Conservation (phyloP, 768 basidiomycete species). For the Amanita muscaria region DNA sequence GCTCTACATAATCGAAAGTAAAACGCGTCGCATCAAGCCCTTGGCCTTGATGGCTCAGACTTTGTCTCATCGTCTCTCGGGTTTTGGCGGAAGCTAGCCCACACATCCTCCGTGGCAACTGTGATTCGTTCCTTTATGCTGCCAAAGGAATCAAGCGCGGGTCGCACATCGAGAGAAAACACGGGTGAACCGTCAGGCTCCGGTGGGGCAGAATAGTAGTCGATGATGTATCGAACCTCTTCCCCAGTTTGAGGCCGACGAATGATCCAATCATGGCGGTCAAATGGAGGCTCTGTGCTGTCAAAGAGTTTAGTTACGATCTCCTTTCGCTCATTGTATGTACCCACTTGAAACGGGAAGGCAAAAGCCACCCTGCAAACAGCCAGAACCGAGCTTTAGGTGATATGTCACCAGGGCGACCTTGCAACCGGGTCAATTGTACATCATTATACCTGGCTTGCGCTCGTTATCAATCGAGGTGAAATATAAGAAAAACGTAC, state of each 20-base stretch:
- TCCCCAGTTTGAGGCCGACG: conserved; percentile 70
- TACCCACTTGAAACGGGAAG: conserved; percentile 81
- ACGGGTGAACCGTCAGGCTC: conserved; percentile 89
- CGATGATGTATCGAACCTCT: conserved; percentile 93
- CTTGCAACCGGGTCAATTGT: conserved; percentile 78
- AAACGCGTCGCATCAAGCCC: neutral
- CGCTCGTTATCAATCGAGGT: neutral
- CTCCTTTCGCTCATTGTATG: neutral
- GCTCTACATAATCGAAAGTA: neutral
- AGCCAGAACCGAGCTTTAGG: conserved; percentile 89
- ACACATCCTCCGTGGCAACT: conserved; percentile 61
- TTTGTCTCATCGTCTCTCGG: conserved; percentile 13
- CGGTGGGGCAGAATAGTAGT: conserved; percentile 93
- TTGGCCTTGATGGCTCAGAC: neutral
- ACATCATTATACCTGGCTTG: conserved; percentile 51
- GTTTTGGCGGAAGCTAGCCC: conserved; percentile 38
- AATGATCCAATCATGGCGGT: conserved; percentile 96
- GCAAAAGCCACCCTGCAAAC: conserved; percentile 83
- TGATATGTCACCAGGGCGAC: conserved; percentile 85
- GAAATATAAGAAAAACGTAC: conserved; percentile 31
- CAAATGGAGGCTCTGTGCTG: conserved; percentile 90
- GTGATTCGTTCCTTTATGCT: conserved; percentile 69
- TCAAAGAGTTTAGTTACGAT: neutral
- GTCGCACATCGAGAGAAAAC: conserved; percentile 91
- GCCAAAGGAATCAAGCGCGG: conserved; percentile 79